Conservation (phyloP, 805 yeast species). For the Saccharomycopsis amapae region DNA sequence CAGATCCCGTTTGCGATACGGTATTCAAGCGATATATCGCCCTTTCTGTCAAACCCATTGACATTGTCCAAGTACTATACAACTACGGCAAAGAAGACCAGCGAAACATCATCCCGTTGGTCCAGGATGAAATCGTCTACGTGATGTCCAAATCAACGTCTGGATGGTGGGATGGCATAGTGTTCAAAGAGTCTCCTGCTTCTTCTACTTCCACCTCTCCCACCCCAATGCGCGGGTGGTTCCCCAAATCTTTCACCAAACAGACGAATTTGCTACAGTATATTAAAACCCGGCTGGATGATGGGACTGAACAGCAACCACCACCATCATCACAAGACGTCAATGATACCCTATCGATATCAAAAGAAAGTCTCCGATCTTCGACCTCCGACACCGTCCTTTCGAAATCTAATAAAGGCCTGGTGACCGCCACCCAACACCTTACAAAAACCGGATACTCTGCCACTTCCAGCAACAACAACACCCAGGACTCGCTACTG, state of each 20-base stretch:
- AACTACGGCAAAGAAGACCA: constrained; percentile 38
- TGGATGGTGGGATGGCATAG: constrained; percentile 88
- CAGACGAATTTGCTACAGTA: constrained; percentile 6
- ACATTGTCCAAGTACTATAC: constrained; percentile 52
- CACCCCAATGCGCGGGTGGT: constrained; percentile 62
- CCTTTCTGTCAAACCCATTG: constrained; percentile 33
- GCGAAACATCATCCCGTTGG: constrained; percentile 44
- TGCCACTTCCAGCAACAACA: neutral
- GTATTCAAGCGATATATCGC: constrained; percentile 6
- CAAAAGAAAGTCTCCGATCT: too few species aligned
- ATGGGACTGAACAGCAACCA: too few species aligned
- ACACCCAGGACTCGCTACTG: neutral
- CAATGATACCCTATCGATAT: too few species aligned
- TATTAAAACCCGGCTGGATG: neutral
- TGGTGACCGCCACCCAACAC: too few species aligned
- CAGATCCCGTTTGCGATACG: constrained; percentile 1
- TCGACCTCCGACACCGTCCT: too few species aligned
- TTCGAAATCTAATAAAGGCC: too few species aligned
- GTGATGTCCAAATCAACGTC: constrained; percentile 56
- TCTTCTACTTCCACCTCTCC: too few species aligned
- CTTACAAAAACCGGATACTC: neutral
- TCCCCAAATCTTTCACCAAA: constrained; percentile 60
- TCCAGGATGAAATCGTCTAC: constrained; percentile 61
- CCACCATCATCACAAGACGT: too few species aligned
- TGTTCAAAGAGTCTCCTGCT: constrained; percentile 24